A percentile compares a stretch with the other conserved stretches of the same genome.
Evolutionary conservation across 2,329 filamentous ascomycete genomes (phyloP).

Genomic region (Sporothrix curviconia): DNA sequence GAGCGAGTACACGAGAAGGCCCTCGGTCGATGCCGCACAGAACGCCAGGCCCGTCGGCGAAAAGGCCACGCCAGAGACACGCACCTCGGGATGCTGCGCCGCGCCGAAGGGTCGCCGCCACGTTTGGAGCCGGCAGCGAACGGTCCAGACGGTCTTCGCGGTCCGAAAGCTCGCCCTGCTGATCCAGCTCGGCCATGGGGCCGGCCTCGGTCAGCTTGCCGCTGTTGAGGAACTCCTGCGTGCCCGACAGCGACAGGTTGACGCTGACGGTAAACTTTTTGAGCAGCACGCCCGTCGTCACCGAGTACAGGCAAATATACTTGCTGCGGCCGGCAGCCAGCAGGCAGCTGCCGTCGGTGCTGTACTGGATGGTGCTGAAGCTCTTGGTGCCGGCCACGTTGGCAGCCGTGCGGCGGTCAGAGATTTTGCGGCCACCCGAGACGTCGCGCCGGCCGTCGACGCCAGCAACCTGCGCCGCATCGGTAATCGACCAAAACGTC

Average conservation of each 20-base stretch:
- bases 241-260: constrained; percentile 92
- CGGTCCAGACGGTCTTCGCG: constrained; percentile 75
- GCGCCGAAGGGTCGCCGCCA: constrained; percentile 70
- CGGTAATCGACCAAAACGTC: constrained; percentile 88
- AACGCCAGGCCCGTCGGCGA: constrained; percentile 84
- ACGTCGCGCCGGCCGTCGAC: constrained; percentile 88
- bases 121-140: constrained; percentile 75
- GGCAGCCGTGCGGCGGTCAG: constrained; percentile 83
- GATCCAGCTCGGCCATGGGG: constrained; percentile 75
- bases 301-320: constrained; percentile 96
- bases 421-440: constrained; percentile 82
- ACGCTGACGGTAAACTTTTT: constrained; percentile 95
- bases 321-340: constrained; percentile 94
- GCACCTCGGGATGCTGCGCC: constrained; percentile 75
- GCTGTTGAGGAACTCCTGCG: constrained; percentile 95
- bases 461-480: constrained; percentile 78
- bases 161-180: constrained; percentile 81
- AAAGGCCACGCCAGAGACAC: constrained; percentile 79
- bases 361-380: constrained; percentile 84
- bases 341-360: constrained; percentile 83
- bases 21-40: constrained; percentile 91
- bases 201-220: constrained; percentile 86
- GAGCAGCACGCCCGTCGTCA: constrained; percentile 79
- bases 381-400: constrained; percentile 86
- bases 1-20: constrained; percentile 85